These are phyloP conservation scores for Jaltomata sinuosa DNA, from an alignment of 257 asterid species.

Conservation along the genomic window DNA sequence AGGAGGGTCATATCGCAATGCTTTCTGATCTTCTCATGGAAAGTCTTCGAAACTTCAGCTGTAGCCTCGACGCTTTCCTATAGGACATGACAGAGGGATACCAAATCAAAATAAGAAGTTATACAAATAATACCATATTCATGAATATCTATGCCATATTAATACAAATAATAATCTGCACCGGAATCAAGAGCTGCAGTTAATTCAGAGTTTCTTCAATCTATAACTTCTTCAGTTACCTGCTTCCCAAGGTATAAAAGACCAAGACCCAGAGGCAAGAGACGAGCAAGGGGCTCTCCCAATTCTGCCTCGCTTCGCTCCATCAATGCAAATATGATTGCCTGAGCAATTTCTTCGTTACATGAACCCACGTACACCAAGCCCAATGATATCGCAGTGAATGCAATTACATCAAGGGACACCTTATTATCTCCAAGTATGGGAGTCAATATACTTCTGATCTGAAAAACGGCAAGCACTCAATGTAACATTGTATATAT, in stretches of 20 bases:
- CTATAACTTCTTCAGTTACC: constrained; percentile 25
- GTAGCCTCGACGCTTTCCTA: constrained; percentile 89
- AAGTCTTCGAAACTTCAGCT: constrained; percentile 77
- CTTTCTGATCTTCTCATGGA: constrained; percentile 69
- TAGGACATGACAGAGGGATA: constrained; percentile 7
- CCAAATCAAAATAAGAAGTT: not conserved
- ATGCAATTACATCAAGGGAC: constrained; percentile 85
- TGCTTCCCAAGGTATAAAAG: constrained; percentile 91
- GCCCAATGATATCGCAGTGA: constrained; percentile 82
- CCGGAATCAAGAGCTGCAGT: not conserved
- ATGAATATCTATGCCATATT: not conserved
- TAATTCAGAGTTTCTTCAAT: not conserved
- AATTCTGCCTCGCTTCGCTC: constrained; percentile 76
- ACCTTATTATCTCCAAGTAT: constrained; percentile 64
- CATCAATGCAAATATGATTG: constrained; percentile 71
- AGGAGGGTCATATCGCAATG: constrained; percentile 80
- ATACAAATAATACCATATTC: not conserved
- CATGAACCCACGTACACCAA: constrained; percentile 88
- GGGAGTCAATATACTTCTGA: constrained; percentile 52
- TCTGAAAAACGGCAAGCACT: constrained; percentile 28
- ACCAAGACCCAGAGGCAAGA: constrained; percentile 92
- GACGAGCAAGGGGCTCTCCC: constrained; percentile 76
- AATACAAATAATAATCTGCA: not conserved
- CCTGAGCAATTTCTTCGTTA: constrained; percentile 80
- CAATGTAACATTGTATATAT: not conserved